A percentile compares a stretch with the other conserved stretches of the same genome.
These are phyloP conservation scores for Hibiscus trionum DNA, from an alignment of 345 rosid species.

Conservation along the genomic window DNA sequence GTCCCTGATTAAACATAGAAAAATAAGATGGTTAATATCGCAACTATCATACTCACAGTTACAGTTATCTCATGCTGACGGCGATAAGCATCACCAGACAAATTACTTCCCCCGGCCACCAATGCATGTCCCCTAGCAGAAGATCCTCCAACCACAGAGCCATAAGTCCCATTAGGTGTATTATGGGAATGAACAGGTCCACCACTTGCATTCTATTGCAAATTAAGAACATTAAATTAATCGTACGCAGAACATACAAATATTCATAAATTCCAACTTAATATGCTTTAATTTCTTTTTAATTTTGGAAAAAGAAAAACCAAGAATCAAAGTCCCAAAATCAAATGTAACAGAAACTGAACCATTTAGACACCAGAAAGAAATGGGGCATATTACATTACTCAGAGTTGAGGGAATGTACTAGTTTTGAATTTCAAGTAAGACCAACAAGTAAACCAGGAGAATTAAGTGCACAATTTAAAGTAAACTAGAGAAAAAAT, in stretches of 20 bases:
- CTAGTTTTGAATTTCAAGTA: not conserved
- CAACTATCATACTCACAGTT: slow-evolving; percentile 43
- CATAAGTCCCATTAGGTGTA: slow-evolving; percentile 34
- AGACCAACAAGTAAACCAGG: not conserved
- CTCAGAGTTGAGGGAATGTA: not conserved
- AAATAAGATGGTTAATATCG: not conserved
- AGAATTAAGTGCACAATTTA: not conserved
- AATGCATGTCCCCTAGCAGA: slow-evolving; percentile 37
- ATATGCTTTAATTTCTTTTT: not conserved
- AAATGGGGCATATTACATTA: too few relatives aligned
- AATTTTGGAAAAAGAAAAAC: not conserved
- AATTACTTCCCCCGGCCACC: slow-evolving; percentile 30
- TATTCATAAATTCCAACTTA: not conserved
- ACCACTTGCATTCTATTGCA: slow-evolving; percentile 7
- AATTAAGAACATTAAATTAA: not conserved
- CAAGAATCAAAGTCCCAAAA: not conserved
- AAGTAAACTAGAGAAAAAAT: not conserved
- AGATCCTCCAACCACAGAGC: slow-evolving; percentile 30
- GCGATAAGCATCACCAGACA: slow-evolving; percentile 67
- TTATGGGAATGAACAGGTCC: slow-evolving; percentile 13
- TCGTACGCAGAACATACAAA: not conserved
- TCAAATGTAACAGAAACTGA: not conserved
- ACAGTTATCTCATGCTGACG: slow-evolving; percentile 81
- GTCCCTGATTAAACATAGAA: not conserved
- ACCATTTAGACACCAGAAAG: not conserved